phyloP scores from a whole-genome alignment of 2,329 filamentous ascomycete genomes.

The Didymella glomerata region DNA sequence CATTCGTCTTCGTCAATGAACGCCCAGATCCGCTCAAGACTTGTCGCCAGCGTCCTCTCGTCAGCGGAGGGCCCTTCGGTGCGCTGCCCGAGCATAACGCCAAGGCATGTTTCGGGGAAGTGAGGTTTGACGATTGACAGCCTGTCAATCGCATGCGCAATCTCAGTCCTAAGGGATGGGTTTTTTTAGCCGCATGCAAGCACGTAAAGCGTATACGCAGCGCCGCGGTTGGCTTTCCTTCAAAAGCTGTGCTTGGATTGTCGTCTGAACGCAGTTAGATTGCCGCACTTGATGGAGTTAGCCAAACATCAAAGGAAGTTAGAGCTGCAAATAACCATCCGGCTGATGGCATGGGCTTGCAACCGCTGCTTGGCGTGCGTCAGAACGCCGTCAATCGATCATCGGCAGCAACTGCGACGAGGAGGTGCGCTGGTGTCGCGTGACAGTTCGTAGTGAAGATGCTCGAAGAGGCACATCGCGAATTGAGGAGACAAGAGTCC shows the following conservation, averaged over 20 bases:
- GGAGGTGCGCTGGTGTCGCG: conserved; percentile 8
- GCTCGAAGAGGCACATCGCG: not conserved
- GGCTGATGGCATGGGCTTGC: not conserved
- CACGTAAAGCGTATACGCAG: conserved; percentile 5
- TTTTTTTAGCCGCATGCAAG: not conserved
- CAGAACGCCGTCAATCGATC: conserved; percentile 3
- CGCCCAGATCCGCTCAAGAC: not conserved
- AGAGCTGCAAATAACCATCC: not conserved
- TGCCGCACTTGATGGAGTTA: not conserved
- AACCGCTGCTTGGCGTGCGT: conserved; percentile 19
- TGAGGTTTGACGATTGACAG: not conserved
- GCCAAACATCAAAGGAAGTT: not conserved
- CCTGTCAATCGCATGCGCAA: not conserved
- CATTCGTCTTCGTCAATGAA: not conserved
- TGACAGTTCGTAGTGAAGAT: conserved; percentile 4
- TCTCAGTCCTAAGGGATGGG: conserved; percentile 4
- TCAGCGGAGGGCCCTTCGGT: not conserved
- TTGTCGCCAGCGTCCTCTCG: not conserved
- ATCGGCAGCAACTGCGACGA: conserved; percentile 3
- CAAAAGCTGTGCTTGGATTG: not conserved
- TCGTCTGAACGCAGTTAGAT: conserved; percentile 3
- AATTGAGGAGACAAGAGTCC: not conserved
- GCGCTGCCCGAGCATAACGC: not conserved
- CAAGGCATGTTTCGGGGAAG: conserved; percentile 2
- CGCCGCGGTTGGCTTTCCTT: not conserved